Percentiles rank a stretch among this genome's conserved stretches.
phyloP scores from a whole-genome alignment of 2,329 filamentous ascomycete genomes.

The Cercospora sojina region DNA sequence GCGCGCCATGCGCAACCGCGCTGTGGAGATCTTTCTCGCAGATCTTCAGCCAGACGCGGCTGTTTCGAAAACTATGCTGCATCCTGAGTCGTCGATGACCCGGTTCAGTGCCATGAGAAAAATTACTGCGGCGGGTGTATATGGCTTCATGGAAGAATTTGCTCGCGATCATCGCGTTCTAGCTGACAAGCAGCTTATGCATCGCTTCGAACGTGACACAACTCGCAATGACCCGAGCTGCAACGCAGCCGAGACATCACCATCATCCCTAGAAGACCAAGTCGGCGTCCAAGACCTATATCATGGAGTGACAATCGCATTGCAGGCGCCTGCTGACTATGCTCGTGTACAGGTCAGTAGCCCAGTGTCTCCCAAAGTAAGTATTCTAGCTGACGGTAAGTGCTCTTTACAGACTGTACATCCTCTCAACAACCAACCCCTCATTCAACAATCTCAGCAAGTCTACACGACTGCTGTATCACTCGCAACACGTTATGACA shows the following conservation, averaged over 20 bases:
- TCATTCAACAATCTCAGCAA: slow-evolving; percentile 35
- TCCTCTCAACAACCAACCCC: slow-evolving; percentile 48
- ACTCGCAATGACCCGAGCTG: not conserved
- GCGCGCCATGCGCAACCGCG: slow-evolving; percentile 92
- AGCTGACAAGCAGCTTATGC: slow-evolving; percentile 22
- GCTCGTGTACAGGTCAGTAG: slow-evolving; percentile 43
- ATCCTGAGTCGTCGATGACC: slow-evolving; percentile 34
- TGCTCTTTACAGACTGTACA: slow-evolving; percentile 43
- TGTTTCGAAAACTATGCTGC: slow-evolving; percentile 23
- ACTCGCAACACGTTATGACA: slow-evolving; percentile 30
- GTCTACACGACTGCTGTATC: slow-evolving; percentile 22
- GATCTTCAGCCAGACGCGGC: not conserved
- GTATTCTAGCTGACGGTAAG: slow-evolving; percentile 40
- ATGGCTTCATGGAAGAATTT: slow-evolving; percentile 1
- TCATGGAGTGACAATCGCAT: slow-evolving; percentile 34
- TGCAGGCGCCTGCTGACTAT: slow-evolving; percentile 40
- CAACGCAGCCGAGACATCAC: not conserved
- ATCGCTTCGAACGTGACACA: slow-evolving; percentile 16
- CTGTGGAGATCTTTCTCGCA: slow-evolving; percentile 77
- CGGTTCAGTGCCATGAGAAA: slow-evolving; percentile 27
- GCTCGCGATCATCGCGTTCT: slow-evolving; percentile 29
- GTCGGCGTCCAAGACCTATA: slow-evolving; percentile 35
- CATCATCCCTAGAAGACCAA: not conserved
- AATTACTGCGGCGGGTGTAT: not conserved
- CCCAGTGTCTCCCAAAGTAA: slow-evolving; percentile 27